Conservation (phyloP, 1,139 yeast genomes). For the Pneumocystis oryctolagi region DNA sequence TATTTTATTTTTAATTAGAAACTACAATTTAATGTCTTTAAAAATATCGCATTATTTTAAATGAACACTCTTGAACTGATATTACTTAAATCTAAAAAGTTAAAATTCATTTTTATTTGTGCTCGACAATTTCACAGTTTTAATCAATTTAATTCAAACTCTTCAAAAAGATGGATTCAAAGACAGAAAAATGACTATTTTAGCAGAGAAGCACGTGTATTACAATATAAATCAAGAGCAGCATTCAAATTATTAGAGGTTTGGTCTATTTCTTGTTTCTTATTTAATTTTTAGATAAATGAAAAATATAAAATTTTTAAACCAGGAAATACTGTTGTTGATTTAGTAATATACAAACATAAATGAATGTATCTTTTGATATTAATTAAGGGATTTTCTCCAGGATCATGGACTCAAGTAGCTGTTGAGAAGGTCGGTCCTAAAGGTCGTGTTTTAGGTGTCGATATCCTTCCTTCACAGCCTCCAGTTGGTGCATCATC, state of each 20-base stretch:
- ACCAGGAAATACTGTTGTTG: slow-evolving; percentile 50
- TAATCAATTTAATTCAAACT: slow-evolving; percentile 15
- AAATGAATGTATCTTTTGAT: neutral
- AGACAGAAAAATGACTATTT: slow-evolving; percentile 53
- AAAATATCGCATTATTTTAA: neutral
- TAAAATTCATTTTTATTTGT: neutral
- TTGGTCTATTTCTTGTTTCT: slow-evolving; percentile 18
- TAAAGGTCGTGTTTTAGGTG: slow-evolving; percentile 61
- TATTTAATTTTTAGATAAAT: slow-evolving; percentile 30
- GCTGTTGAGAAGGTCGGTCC: slow-evolving; percentile 45
- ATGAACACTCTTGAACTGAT: neutral
- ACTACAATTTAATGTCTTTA: too few relatives aligned
- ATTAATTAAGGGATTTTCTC: slow-evolving; percentile 53
- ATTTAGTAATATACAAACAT: slow-evolving; percentile 28
- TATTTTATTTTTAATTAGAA: too few relatives aligned
- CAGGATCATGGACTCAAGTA: slow-evolving; percentile 91
- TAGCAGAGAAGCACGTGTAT: slow-evolving; percentile 48
- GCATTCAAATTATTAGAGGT: slow-evolving; percentile 58
- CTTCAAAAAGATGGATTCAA: slow-evolving; percentile 58
- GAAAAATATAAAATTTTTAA: slow-evolving; percentile 45
- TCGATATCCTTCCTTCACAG: slow-evolving; percentile 60
- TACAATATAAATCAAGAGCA: slow-evolving; percentile 65
- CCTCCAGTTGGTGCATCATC: slow-evolving; percentile 73
- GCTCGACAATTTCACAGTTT: neutral
- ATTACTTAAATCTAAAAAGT: neutral